Evolutionary conservation across 1,284 basidiomycete genomes (phyloP).

Genomic region (Trichosporon asahii): DNA sequence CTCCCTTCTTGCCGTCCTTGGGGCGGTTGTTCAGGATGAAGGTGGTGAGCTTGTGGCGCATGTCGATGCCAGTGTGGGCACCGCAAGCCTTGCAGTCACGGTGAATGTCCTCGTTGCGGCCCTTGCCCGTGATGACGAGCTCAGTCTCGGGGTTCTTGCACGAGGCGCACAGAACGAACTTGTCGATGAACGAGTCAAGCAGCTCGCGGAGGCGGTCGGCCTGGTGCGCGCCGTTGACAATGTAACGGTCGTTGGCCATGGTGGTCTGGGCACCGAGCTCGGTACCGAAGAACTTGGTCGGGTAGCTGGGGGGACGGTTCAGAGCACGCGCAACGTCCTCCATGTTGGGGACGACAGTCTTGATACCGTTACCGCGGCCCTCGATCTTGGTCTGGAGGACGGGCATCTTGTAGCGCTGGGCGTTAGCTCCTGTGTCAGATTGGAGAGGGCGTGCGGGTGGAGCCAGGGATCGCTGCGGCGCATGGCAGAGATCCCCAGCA

Average conservation of each 20-base stretch:
- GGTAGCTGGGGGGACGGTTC: slow-evolving; percentile 87
- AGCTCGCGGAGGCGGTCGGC: slow-evolving; percentile 89
- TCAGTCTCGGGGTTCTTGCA: slow-evolving; percentile 99
- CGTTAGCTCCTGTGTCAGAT: slow-evolving; percentile 12
- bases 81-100: slow-evolving; percentile 99
- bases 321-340: slow-evolving; percentile 94
- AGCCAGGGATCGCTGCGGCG: not conserved
- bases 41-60: slow-evolving; percentile 94
- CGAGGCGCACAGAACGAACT: slow-evolving; percentile 93
- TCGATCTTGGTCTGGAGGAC: slow-evolving; percentile 93
- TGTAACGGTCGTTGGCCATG: slow-evolving; percentile 94
- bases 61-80: slow-evolving; percentile 84
- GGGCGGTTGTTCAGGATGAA: slow-evolving; percentile 98
- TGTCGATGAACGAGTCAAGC: slow-evolving; percentile 94
- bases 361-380: slow-evolving; percentile 99
- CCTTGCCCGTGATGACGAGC: slow-evolving; percentile 68
- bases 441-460: not conserved
- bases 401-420: slow-evolving; percentile 69
- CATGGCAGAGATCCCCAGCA: slow-evolving; percentile 52
- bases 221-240: slow-evolving; percentile 97
- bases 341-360: slow-evolving; percentile 98
- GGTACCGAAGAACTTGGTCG: slow-evolving; percentile 98
- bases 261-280: slow-evolving; percentile 98
- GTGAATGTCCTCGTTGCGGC: slow-evolving; percentile 79
- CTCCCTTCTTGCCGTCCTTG: slow-evolving; percentile 72